Base-by-base conservation (phyloP, 768 basidiomycete genomes). In the Phlegmacium glaucopus region DNA sequence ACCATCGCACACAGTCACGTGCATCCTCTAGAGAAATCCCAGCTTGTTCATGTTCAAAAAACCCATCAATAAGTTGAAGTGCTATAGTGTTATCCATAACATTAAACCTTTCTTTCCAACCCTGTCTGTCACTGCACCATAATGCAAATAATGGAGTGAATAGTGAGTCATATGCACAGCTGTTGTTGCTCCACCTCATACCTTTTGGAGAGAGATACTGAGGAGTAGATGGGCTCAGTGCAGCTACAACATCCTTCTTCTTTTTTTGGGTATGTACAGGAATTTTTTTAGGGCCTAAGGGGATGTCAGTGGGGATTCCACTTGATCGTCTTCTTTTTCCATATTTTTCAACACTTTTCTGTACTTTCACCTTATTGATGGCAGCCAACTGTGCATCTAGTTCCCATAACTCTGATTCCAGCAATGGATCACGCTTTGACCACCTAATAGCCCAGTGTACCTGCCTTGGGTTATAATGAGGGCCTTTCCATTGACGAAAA, bases 401-500 rank as follows among this genome's bases (percentile, higher is more conserved):
- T 22, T 22, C 22, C 22, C 22, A 22, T 22, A 22, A 2, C 22
- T 22, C 22, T 22, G 22, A 3, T 5, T 22, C 22, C 22, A 22
- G 22, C 2, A 22, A 22, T 3, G 22, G 22, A 22, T 22, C 22
- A 22, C 22, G 22, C 5, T 22, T 22, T 22, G 22, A 22, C 22
- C 22, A 22, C 22, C 22, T 22, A 22, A 22, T 22, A 22, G 22
- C 22, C 22, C 22, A 22, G 22, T 22, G 22, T 5, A 22, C 22
- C 22, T 22, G 22, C 5, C 22, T 22, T 22, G 22, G 22, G 22
- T 22, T 22, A 22, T 22, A 22, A 22, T 22, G 22, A 22, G 22
- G 22, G 22, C 22, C 22, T 18, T 51, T 40, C 1, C 66, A 35
- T 2, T 29, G 26, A 1, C 66, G 70, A 1, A 73, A 62, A 9